Base-by-base conservation (phyloP, 805 yeast genomes). In the Metschnikowia cerradonensis region DNA sequence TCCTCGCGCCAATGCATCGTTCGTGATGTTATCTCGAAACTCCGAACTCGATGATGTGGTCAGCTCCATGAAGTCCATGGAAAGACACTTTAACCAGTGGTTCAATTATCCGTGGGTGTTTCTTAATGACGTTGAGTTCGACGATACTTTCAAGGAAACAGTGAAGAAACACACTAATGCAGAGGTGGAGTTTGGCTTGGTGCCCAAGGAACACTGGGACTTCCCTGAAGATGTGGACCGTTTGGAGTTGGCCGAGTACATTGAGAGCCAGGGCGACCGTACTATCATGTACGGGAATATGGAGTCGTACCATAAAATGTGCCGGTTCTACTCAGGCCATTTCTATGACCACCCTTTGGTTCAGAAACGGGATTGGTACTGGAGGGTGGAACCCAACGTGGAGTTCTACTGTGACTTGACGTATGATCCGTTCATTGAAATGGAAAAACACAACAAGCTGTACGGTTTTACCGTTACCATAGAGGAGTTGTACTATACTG, bases 341-440 rank as follows among this genome's bases (percentile, higher is more conserved):
- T 92, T 92, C 63, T 89, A 81, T 70, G 80, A 84, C 52, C 97
- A 92, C 66, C 87, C 86, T 5, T 63, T 88, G 54, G 84, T 92
- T 40, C 67, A 68, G 46, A 77, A 82, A 52, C 77, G 82, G 50
- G 90, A 90, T 54, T 92, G 96, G 95, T 92, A 90, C 69, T 91
- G 97, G 97, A 77, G 98, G 50, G 90, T 94, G 11, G 99, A 94
- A 67, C 98, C 98, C 3, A 86, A 86, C 56, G 94, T 92, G 38
- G 84, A 88, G 57, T 90, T 89, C 63, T 90, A 77, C 65, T 92
- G 99, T 68, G 97, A 92, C 66, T 67, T 90, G 49, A 86, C 96
- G 0, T 90, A 91, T 68, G 98, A 92, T 68, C 96, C 97, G 13
- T 94, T 92, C 62, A 58, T 77, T 14, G 89, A 86, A 60, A 90